Percentiles rank a stretch among this genome's conserved stretches.
Conservation (phyloP, 75 land plant genomes). For the Sequoiadendron giganteum region DNA sequence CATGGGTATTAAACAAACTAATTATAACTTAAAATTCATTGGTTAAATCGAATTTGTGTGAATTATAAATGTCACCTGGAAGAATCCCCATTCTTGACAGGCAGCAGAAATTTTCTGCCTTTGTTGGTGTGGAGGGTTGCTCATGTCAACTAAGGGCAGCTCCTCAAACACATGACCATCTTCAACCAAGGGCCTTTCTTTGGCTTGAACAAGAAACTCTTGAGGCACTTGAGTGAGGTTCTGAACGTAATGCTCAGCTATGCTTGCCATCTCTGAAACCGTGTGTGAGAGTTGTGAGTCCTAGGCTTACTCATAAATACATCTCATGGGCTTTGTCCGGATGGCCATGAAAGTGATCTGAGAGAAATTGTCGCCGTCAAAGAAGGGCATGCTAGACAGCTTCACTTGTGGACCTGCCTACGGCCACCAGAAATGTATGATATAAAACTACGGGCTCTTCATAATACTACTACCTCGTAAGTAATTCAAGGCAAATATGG, state of each 20-base stretch:
- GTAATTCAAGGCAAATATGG: no score
- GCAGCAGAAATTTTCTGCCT: neutral
- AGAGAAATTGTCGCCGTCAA: no score
- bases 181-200: neutral
- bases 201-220: neutral
- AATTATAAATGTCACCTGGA: neutral
- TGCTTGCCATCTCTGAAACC: neutral
- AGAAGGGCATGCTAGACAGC: no score
- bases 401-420: no score
- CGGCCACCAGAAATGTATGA: no score
- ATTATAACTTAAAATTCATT: neutral
- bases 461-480: no score
- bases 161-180: neutral
- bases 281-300: neutral
- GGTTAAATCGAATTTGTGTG: neutral
- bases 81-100: neutral
- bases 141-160: neutral
- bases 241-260: neutral
- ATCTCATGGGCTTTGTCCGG: no score
- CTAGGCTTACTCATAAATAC: no score
- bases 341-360: no score
- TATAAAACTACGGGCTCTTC: no score
- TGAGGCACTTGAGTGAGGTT: neutral
- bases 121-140: neutral
- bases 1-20: neutral